Evolutionary conservation across 2,329 filamentous ascomycete genomes (phyloP), one percentile per base, ranked within the genome.

Genomic region (Scleromitrula shiraiana): DNA sequence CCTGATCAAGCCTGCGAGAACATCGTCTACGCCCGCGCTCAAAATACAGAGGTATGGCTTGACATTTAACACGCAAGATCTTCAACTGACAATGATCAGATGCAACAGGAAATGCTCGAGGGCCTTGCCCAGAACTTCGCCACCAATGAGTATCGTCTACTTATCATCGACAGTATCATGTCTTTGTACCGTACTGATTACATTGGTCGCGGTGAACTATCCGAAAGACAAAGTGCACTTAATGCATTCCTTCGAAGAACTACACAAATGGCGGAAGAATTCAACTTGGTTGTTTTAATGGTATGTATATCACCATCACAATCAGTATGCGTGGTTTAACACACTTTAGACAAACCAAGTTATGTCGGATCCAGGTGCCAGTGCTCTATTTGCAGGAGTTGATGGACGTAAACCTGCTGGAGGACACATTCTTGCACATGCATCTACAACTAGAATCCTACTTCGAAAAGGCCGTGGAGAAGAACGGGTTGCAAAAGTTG

Each of bases 161-260:
- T 85, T 42, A 73, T 85, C 54, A 76, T 85, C 58, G 82, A 85
- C 65, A 83, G 79, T 58, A 81, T 85, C 59, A 83, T 84, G 75
- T 78, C 81, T 39, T 76, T 80, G 47, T 85, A 83, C 58, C 76
- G 82, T 27, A 79, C 81, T 37, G 82, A 85, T 64, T 85, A 77
- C 57, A 74, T 71, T 56, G 82, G 82, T 7, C 77, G 82, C 46
- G 82, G 80, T 15, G 82, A 85, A 61, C 70, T 85, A 49, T 78
- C 77, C 17, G 82, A 85, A 55, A 74, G 82, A 23, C 82, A 85
- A 64, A 78, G 83, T 65, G 83, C 82, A 58, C 69, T 85, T 26
- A 80, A 79, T 50, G 74, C 80, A 53, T 83, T 83, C 60, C 66
- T 85, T 32, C 76, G 76, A 52, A 79, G 77, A 62, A 66, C 83